Evolutionary conservation across 345 rosid genomes (phyloP), one percentile per base, ranked within the genome.

Genomic region (Sisymbrium irio): DNA sequence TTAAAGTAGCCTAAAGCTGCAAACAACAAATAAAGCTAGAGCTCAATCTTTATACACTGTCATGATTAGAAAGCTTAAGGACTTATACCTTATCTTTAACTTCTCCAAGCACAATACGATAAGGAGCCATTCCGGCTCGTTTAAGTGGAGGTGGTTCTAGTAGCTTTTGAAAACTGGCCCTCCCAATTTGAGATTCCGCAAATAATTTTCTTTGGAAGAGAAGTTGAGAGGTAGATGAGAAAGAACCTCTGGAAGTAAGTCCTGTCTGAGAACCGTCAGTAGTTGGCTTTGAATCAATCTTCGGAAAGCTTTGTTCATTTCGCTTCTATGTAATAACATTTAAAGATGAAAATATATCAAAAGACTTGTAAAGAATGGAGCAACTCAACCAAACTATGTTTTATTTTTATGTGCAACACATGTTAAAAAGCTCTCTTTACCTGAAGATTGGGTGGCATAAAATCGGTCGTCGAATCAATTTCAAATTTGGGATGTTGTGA

Each of bases 91-190:
- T 89, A 37, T 95, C 97, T 77, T 92, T 95, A 19, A 95, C 97
- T 70, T 89, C 80, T 8, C 99, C 97, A 61, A 95, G 93, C 73
- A 95, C 91, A 80, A 95, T 88, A 77, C 97, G 83, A 55, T 95
- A 92, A 55, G 99, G 97, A 80, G 97, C 95, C 63, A 89, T 82
- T 71, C 92, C 90, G 42, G 99, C 88, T 59, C 64, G 91, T 78
- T 83, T 80, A 76, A 96, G 87, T 53, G 76, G 87, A 58, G 92
- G 88, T 77, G 99, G 99, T 79, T 95, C 99, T 62, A 95, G 83
- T 81, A 95, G 96, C 81, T 90, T 95, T 66, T 87, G 99, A 80
- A 95, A 92, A 82, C 97, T 92, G 63, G 91, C 84, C 80, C 89
- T 85, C 75, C 97, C 99, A 44, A 88, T 77, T 58, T 86, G 84